Percentiles rank a stretch among this genome's conserved stretches.
Conservation (phyloP, 495 filamentous ascomycete genomes). For the Tuber magnatum region DNA sequence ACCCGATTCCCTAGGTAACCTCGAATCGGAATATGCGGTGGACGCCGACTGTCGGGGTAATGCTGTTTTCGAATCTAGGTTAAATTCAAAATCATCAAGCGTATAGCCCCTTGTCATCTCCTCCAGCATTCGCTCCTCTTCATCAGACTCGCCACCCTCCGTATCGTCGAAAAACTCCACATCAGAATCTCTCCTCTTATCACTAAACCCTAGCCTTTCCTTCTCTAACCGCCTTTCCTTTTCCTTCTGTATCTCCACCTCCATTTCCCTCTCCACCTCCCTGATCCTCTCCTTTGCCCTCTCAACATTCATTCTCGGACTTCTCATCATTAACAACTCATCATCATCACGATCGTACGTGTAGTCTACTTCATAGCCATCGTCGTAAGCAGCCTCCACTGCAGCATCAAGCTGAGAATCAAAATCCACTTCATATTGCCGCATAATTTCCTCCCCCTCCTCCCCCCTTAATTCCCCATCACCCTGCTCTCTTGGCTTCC, state of each 20-base stretch:
- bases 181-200: constrained; percentile 28
- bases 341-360: constrained; percentile 40
- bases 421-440: constrained; percentile 75
- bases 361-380: constrained; percentile 73
- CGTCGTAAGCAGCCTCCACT: constrained; percentile 88
- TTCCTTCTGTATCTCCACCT: constrained; percentile 52
- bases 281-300: constrained; percentile 70
- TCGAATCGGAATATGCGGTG: constrained; percentile 55
- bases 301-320: constrained; percentile 62
- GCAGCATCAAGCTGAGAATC: constrained; percentile 92
- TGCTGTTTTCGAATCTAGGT: constrained; percentile 61
- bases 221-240: constrained; percentile 45
- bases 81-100: constrained; percentile 82
- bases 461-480: constrained; percentile 29
- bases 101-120: constrained; percentile 84
- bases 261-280: constrained; percentile 69
- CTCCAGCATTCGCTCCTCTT: constrained; percentile 84
- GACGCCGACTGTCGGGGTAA: constrained; percentile 80
- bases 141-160: constrained; percentile 53
- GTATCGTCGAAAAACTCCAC: constrained; percentile 40
- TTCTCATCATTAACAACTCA: constrained; percentile 49
- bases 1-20: constrained; percentile 78
- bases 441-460: constrained; percentile 27
- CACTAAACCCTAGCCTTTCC: constrained; percentile 40
- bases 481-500: constrained; percentile 27